Evolutionary conservation across 2,329 filamentous ascomycete genomes (phyloP).

Genomic region (Colletotrichum abscissum): DNA sequence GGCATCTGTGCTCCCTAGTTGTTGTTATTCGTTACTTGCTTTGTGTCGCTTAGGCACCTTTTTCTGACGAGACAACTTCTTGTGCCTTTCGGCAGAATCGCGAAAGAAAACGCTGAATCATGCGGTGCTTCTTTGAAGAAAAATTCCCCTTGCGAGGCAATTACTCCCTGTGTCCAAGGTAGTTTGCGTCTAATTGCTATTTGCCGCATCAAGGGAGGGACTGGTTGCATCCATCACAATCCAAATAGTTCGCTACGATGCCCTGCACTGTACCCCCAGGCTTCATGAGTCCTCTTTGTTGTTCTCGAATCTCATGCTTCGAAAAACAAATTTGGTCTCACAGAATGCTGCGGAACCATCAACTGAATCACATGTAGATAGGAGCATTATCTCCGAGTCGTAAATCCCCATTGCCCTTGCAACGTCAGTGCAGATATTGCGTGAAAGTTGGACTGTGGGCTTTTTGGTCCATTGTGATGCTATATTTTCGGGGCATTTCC

Average conservation of each 20-base stretch:
- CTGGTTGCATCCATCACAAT: not conserved
- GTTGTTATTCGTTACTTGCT: not conserved
- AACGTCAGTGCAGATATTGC: not conserved
- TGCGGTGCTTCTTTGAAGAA: not conserved
- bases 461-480: not conserved
- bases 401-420: not conserved
- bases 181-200: not conserved
- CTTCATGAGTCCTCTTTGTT: not conserved
- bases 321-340: not conserved
- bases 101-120: not conserved
- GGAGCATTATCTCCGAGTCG: not conserved
- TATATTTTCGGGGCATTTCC: constrained; percentile 4
- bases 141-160: not conserved
- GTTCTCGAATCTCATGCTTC: not conserved
- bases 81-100: not conserved
- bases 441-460: not conserved
- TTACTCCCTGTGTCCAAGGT: not conserved
- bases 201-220: not conserved
- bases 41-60: not conserved
- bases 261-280: too few relatives aligned
- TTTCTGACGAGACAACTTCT: not conserved
- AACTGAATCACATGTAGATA: not conserved
- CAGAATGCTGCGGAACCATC: not conserved
- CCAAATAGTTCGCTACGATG: not conserved
- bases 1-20: not conserved